Evolutionary conservation across 139 green algal genomes (phyloP).

Genomic region (Deuterostichococcus epilithicus): DNA sequence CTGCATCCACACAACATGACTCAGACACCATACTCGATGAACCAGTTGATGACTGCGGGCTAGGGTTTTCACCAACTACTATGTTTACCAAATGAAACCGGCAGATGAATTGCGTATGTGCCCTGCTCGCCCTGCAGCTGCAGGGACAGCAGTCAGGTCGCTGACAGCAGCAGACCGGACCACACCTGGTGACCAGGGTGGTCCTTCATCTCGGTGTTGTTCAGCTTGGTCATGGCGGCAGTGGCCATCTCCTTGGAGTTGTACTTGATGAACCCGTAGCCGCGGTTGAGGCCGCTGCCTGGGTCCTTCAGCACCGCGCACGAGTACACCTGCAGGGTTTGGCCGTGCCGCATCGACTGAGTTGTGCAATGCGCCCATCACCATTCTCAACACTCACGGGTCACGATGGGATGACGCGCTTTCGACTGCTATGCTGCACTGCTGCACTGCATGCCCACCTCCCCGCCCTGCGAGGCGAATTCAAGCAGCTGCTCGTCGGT

Average conservation of each 20-base stretch:
- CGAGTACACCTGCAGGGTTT: constrained; percentile 22
- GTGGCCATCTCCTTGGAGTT: constrained; percentile 47
- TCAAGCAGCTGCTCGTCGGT: constrained; percentile 45
- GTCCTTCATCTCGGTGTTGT: constrained; percentile 47
- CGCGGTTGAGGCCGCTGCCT: constrained; percentile 27
- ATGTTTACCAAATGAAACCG: no score
- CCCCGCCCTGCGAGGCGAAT: constrained; percentile 37
- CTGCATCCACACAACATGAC: not conserved
- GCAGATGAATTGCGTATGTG: not conserved
- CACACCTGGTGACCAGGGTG: constrained; percentile 60
- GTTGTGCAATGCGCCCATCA: not conserved
- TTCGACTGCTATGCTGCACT: not conserved
- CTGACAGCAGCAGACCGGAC: not conserved
- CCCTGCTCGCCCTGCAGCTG: not conserved
- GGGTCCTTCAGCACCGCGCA: constrained; percentile 48
- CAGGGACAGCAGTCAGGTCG: not conserved
- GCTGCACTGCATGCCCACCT: constrained; percentile 12
- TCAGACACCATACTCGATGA: not conserved
- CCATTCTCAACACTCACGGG: not conserved
- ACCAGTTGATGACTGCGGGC: not conserved
- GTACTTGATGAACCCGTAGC: constrained; percentile 77
- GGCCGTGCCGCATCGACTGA: not conserved
- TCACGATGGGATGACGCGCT: not conserved
- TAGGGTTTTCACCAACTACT: not conserved
- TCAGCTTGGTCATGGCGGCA: constrained; percentile 51